These are phyloP conservation scores for Aspergillus novoparasiticus DNA, from an alignment of 2,329 filamentous ascomycete genomes.

Conservation along the genomic window DNA sequence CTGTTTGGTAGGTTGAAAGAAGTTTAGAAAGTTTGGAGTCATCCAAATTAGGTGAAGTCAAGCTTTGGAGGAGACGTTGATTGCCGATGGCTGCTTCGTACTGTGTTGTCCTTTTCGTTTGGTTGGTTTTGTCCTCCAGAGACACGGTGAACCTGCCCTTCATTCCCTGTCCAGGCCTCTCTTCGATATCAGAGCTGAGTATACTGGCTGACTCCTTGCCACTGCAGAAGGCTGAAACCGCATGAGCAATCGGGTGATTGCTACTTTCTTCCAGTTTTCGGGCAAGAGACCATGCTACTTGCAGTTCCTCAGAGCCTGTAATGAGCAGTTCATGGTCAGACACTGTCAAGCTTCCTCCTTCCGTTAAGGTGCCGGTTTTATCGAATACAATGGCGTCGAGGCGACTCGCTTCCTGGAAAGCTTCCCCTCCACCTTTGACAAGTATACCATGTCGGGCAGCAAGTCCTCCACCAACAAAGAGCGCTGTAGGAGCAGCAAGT, in stretches of 20 bases:
- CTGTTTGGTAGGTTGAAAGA: constrained; percentile 43
- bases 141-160: constrained; percentile 52
- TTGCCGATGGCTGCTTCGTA: constrained; percentile 61
- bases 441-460: constrained; percentile 80
- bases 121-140: constrained; percentile 13
- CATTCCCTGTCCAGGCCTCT: constrained; percentile 61
- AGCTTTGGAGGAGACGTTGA: constrained; percentile 51
- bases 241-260: constrained; percentile 61
- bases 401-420: constrained; percentile 80
- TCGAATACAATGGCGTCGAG: constrained; percentile 82
- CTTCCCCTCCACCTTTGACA: constrained; percentile 81
- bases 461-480: constrained; percentile 79
- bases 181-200: constrained; percentile 48
- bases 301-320: constrained; percentile 34
- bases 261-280: constrained; percentile 60
- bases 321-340: constrained; percentile 52
- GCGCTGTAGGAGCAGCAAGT: constrained; percentile 81
- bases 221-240: constrained; percentile 54
- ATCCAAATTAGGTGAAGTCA: constrained; percentile 34
- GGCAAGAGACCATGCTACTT: constrained; percentile 49
- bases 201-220: constrained; percentile 29
- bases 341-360: constrained; percentile 61
- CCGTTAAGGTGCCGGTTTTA: constrained; percentile 82
- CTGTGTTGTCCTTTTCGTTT: constrained; percentile 21
- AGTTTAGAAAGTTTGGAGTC: constrained; percentile 36